phyloP scores from a whole-genome alignment of 768 basidiomycete genomes.

The Termitomyces sp. region DNA sequence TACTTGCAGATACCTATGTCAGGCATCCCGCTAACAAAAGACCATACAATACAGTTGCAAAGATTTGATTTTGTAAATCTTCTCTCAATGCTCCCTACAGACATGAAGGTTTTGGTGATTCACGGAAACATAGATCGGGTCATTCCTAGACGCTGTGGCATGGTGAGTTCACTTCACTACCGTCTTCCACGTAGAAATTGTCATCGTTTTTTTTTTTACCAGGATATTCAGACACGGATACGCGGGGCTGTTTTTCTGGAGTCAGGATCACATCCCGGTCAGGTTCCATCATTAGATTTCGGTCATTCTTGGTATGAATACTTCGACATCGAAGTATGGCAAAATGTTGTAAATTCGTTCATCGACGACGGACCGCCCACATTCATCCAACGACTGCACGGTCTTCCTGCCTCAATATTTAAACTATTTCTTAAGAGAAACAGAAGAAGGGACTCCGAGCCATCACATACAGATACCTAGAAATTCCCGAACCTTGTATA shows the following conservation, averaged over 20 bases:
- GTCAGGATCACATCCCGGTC: conserved; percentile 23
- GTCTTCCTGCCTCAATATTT: background rate
- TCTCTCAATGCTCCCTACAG: conserved; percentile 22
- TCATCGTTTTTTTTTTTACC: background rate
- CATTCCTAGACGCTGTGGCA: conserved; percentile 27
- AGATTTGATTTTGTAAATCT: conserved; percentile 26
- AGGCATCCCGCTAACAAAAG: background rate
- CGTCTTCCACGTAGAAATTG: background rate
- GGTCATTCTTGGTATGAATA: conserved; percentile 38
- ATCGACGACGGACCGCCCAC: conserved; percentile 13
- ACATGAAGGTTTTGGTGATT: conserved; percentile 33
- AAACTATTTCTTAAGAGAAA: background rate
- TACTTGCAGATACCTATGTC: background rate
- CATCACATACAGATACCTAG: background rate
- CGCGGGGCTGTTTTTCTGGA: conserved; percentile 25
- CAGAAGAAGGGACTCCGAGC: background rate
- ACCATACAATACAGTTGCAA: conserved; percentile 19
- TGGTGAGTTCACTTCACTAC: conserved; percentile 16
- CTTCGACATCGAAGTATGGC: conserved; percentile 32
- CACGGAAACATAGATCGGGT: conserved; percentile 35
- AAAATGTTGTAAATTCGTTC: conserved; percentile 25
- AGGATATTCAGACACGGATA: conserved; percentile 27
- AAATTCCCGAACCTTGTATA: background rate
- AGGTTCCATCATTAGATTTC: conserved; percentile 31
- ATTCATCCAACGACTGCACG: background rate